Base-by-base conservation (phyloP, 192 early-diverging fungal genomes). In the Linnemannia elongata region DNA sequence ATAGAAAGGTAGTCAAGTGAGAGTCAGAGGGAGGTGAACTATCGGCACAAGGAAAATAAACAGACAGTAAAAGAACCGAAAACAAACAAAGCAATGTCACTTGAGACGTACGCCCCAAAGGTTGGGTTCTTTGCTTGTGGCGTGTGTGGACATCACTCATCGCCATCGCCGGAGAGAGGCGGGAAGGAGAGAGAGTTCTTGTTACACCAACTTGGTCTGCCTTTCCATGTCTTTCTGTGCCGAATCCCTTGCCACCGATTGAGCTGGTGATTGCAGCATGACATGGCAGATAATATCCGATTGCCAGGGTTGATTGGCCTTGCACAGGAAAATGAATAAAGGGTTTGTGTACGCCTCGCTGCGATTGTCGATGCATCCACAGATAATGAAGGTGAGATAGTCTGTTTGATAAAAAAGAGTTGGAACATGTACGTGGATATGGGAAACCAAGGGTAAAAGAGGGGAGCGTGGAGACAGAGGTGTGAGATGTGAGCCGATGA, bases 91-190 rank as follows among this genome's bases (percentile, higher is more conserved):
- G 33, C 30, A 4, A 66, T 60, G 55, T 66, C 60, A 66, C 60
- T 66, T 66, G 60, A 66, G 60, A 1, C 3, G 20, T 2, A 8
- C 22, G 5, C n/a, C n/a, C 13, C 44, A 15, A 15, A 44, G 44
- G 10, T 1, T 45, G 44, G 44, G 44, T 13, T 45, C 0, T 15
- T 45, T 12, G 12, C 44, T 45, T 45, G 57, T 60, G n/a, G 57
- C 6, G 20, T 55, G 18, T 27, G 57, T n/a, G n/a, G n/a, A 45
- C 57, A 60, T 60, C 57, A 60, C 57, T 30, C 9, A 24, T 27
- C 57, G n/a, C 57, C 57, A 66, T 66, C 60, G 13, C 60, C 60
- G 60, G 60, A 66, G 27, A 30, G 60, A 66, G 60, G 60, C 60
- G 60, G 60, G 55, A 57, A 27, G 55, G 55, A 27, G 24, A 27